phyloP scores from a whole-genome alignment of 2,329 filamentous ascomycete genomes.

The Orbilia oligospora region DNA sequence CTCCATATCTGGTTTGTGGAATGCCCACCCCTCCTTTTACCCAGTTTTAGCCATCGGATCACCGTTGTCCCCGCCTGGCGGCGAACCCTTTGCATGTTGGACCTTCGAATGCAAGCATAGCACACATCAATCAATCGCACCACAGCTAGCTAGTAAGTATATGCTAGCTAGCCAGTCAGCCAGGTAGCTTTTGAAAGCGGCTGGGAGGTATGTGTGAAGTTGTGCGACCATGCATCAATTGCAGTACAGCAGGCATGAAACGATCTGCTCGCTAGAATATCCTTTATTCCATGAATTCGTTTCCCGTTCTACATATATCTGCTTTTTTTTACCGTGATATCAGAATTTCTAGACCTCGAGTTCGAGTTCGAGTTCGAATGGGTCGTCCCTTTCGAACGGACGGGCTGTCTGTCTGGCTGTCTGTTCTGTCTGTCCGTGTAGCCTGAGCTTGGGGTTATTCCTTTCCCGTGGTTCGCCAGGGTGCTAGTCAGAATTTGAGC shows the following conservation, averaged over 20 bases:
- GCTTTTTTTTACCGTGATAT: constrained; percentile 27
- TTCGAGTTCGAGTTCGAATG: background rate
- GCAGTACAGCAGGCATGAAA: background rate
- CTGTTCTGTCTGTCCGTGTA: constrained; percentile 54
- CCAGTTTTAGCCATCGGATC: constrained; percentile 58
- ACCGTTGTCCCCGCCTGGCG: constrained; percentile 45
- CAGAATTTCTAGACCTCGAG: constrained; percentile 22
- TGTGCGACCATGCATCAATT: constrained; percentile 53
- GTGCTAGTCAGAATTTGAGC: constrained; percentile 45
- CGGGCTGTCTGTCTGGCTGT: background rate
- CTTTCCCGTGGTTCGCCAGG: constrained; percentile 61
- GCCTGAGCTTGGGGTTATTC: constrained; percentile 60
- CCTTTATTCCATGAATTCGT: constrained; percentile 27
- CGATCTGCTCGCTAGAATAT: constrained; percentile 36
- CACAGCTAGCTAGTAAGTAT: constrained; percentile 12
- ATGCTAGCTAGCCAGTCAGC: background rate
- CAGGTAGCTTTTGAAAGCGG: constrained; percentile 6
- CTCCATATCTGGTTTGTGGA: constrained; percentile 22
- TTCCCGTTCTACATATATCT: background rate
- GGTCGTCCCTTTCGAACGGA: background rate
- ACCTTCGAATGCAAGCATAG: background rate
- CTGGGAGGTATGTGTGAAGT: constrained; percentile 38
- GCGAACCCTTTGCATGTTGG: constrained; percentile 26
- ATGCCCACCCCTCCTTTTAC: constrained; percentile 51
- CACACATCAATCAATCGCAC: constrained; percentile 22